A percentile compares a stretch with the other conserved stretches of the same genome.
These are phyloP conservation scores for Pholiota conissans DNA, from an alignment of 768 basidiomycete species.

Conservation along the genomic window DNA sequence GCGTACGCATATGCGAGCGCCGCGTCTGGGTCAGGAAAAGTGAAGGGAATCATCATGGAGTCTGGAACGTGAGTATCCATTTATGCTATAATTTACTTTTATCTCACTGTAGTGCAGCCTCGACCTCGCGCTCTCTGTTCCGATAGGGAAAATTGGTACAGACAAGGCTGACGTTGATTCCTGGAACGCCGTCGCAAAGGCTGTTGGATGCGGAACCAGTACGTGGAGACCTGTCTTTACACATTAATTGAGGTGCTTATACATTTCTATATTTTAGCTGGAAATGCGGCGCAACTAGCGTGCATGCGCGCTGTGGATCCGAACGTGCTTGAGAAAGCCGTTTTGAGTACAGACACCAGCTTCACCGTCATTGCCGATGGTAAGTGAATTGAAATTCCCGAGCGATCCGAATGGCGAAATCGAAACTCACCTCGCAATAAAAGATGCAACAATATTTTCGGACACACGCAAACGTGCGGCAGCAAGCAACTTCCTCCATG, in stretches of 20 bases:
- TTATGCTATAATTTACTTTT: background rate
- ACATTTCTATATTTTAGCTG: slow-evolving; percentile 1
- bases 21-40: slow-evolving; percentile 30
- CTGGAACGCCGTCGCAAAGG: slow-evolving; percentile 19
- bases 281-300: slow-evolving; percentile 28
- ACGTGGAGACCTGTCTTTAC: background rate
- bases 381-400: slow-evolving; percentile 12
- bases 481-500: slow-evolving; percentile 28
- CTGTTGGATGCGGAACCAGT: slow-evolving; percentile 35
- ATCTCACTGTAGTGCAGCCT: background rate
- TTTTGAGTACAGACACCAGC: slow-evolving; percentile 24
- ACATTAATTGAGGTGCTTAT: background rate
- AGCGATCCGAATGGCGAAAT: background rate
- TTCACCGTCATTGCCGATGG: slow-evolving; percentile 34
- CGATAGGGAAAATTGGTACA: slow-evolving; percentile 2
- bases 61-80: background rate
- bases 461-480: slow-evolving; percentile 27
- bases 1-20: slow-evolving; percentile 35
- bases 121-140: slow-evolving; percentile 3
- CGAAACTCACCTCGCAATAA: background rate
- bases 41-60: slow-evolving; percentile 9
- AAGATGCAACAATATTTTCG: slow-evolving; percentile 33
- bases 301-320: slow-evolving; percentile 37
- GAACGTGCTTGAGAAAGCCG: slow-evolving; percentile 30
- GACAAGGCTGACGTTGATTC: background rate